Evolutionary conservation across 768 basidiomycete genomes (phyloP), one percentile per base, ranked within the genome.

Genomic region (Agaricus blazei): DNA sequence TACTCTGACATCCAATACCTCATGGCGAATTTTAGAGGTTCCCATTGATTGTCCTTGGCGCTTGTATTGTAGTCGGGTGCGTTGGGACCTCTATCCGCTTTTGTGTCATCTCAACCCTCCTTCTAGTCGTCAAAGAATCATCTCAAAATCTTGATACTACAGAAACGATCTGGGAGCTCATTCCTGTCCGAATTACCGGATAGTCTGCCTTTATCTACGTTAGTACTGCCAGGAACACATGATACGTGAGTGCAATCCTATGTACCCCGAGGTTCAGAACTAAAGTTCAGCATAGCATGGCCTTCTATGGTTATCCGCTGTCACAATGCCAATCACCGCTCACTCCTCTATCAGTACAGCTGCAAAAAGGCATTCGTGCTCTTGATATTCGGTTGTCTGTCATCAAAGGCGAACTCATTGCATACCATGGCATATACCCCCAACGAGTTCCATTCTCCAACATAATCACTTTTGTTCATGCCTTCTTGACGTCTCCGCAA

Each of bases 231-330:
- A 52, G 93, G 84, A 31, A 88, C 85, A 0, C 87, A 89, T 62
- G 84, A 89, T 64, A 83, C 85, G 85, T 84, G 68, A 55, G 80
- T 75, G 26, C 49, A 23, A 31, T 29, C 38, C 6, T 34, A 41
- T 34, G 34, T 31, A 24, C 28, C 19, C 19, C 19, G 24, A 15
- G 9, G 23, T 31, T 27, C 7, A 19, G 15, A 15, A 6, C 44
- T 34, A 34, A 34, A 34, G 12, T 14, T 23, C n/a, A 43, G 23
- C 56, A 64, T 29, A 88, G 87, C 4, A 85, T 93, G 84, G 86
- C 91, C 8, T 83, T 91, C 59, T 87, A 92, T 60, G 88, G 89
- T 12, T 90, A 87, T 84, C 89, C 88, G 0, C 71, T 95, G 37
- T 88, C 90, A 0, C 92, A 96, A 65, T 98, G 94, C 64, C 93